A percentile compares a stretch with the other conserved stretches of the same genome.
phyloP scores from a whole-genome alignment of 352 stramenopile species.

The Phytophthora citricola region DNA sequence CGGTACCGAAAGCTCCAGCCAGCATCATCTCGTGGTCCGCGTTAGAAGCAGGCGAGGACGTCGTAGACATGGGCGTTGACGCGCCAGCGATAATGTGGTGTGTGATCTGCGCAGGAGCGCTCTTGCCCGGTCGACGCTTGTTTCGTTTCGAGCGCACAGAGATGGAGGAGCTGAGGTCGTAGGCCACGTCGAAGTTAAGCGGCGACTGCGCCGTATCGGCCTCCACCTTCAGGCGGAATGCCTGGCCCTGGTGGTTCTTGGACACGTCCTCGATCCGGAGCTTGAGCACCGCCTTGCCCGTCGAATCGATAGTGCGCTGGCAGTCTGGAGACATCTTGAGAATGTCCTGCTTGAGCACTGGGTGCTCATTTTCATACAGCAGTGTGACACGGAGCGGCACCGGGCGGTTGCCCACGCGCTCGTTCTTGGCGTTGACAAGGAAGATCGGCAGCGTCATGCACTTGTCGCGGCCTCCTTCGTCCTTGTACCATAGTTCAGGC shows the following conservation, averaged over 20 bases:
- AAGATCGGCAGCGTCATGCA: constrained; percentile 86
- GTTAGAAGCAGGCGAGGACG: constrained; percentile 75
- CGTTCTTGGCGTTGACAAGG: constrained; percentile 82
- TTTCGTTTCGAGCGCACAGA: constrained; percentile 96
- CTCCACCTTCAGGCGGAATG: constrained; percentile 93
- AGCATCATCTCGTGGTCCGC: constrained; percentile 68
- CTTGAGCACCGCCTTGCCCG: constrained; percentile 85
- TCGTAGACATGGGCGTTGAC: constrained; percentile 70
- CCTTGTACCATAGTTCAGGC: constrained; percentile 89
- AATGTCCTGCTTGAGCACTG: constrained; percentile 95
- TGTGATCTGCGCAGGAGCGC: constrained; percentile 54
- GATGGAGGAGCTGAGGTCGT: constrained; percentile 91
- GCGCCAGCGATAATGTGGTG: constrained; percentile 79
- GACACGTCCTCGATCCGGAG: constrained; percentile 96
- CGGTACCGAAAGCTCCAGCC: constrained; percentile 45
- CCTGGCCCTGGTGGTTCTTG: constrained; percentile 97
- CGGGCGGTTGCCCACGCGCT: constrained; percentile 74
- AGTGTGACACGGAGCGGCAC: constrained; percentile 84
- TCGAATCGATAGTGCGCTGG: constrained; percentile 86
- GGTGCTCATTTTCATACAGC: constrained; percentile 89
- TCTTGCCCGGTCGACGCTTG: constrained; percentile 82
- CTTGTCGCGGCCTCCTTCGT: constrained; percentile 86
- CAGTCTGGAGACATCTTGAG: constrained; percentile 91
- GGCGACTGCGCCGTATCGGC: constrained; percentile 89
- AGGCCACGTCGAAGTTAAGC: constrained; percentile 91